A percentile compares a stretch with the other conserved stretches of the same genome.
These are phyloP conservation scores for Monosporozyma servazzii DNA, from an alignment of 805 yeast genomes.

Conservation along the genomic window DNA sequence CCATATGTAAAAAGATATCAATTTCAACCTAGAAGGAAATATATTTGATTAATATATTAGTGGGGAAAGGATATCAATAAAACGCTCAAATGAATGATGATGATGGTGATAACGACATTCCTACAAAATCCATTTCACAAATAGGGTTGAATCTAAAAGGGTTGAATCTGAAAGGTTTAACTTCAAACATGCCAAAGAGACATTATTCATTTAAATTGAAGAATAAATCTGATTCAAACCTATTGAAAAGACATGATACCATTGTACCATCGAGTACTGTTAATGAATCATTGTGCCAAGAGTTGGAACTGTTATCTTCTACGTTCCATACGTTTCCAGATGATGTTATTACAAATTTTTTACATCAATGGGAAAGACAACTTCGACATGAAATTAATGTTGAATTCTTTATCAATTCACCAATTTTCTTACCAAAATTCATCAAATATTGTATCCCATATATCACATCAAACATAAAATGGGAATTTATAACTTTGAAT, in stretches of 20 bases:
- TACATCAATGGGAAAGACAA: slow-evolving; percentile 22
- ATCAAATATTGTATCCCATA: neutral
- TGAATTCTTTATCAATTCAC: neutral
- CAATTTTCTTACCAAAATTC: neutral
- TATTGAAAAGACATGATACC: neutral
- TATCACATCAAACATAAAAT: slow-evolving; percentile 14
- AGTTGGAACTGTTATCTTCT: slow-evolving; percentile 2
- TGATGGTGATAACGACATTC: neutral
- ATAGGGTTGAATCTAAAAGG: slow-evolving; percentile 14
- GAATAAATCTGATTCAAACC: neutral
- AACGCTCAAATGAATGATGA: neutral
- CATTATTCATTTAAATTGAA: neutral
- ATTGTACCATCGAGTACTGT: neutral
- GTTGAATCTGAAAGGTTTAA: slow-evolving; percentile 8
- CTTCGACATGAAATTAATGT: slow-evolving; percentile 13
- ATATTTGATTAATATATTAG: too few species aligned
- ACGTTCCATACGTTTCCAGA: slow-evolving; percentile 6
- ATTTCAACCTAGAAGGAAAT: too few species aligned
- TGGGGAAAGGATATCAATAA: too few species aligned
- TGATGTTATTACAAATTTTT: neutral
- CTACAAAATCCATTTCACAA: neutral
- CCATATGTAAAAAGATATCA: too few species aligned
- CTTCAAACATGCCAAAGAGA: neutral
- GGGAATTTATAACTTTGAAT: slow-evolving; percentile 8
- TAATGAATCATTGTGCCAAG: neutral